Evolutionary conservation across 2,329 filamentous ascomycete species (phyloP), one percentile per base, ranked within the genome.

Genomic region (Coniella vitis): DNA sequence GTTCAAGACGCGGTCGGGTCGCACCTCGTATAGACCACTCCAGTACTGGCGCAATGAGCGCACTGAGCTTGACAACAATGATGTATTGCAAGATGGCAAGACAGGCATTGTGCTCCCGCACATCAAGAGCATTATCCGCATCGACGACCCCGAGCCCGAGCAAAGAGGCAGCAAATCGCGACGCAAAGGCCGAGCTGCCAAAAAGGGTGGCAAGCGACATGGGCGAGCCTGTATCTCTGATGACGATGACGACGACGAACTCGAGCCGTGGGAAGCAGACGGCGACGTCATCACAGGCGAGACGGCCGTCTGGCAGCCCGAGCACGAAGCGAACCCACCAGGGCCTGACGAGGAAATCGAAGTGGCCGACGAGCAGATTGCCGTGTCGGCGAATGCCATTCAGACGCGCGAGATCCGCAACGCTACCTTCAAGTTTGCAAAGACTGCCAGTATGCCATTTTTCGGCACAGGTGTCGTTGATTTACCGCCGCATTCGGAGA

Each of bases 401-500:
- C 68, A 78, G 56, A 78, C 79, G 20, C 70, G 71, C 20, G 74
- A 79, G 50, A 79, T 83, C 54, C 73, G 74, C 47, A 74, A 77
- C 60, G 84, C 84, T 16, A 81, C 81, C 3, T 97, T 97, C 74
- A 79, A 81, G 49, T 97, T 95, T 63, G 87, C 87, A 31, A 97
- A 96, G 71, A 86, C 91, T 53, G 77, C 94, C 49, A 87, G 83
- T 22, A 73, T 87, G 53, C 82, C 86, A 0, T 97, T 95, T 66
- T 88, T 97, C 65, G 90, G 90, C 31, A 85, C 86, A 9, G 93
- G 93, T 14, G 78, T 97, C 45, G 87, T 98, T 34, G 91, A 97
- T 60, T 71, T 98, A 44, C 87, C 89, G 5, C 84, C 88, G 0
- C 84, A 86, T 2, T 82, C 87, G 29, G 81, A 86, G 62, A 98